Base-by-base conservation (phyloP, 169 alveolate genomes). In the Hepatocystis sp. region DNA sequence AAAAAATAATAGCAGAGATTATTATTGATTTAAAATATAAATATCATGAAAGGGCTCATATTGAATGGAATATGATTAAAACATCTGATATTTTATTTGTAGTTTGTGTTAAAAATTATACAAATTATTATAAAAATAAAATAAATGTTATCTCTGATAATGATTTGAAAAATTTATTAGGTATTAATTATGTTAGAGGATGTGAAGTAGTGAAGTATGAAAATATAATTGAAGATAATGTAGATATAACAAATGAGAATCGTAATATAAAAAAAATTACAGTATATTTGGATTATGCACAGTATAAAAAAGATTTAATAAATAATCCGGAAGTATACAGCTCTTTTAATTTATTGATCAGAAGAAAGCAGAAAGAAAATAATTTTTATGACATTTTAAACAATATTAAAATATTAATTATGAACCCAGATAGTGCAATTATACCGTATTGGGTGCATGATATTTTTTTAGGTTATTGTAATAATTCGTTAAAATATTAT, bases 331-430 rank as follows among this genome's bases (percentile, higher is more conserved):
- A 94, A 76, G 85, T 91, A 25, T 95, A 94, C 84, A 90, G 91
- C 32, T 88, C 90, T 51, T 94, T 95, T 84, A 94, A 96, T 89
- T 60, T 96, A 86, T 42, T 96, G 40, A 78, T 96, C 52, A 90
- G 98, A 55, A 88, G 99, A 34, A 91, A 94, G 44, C 93, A 97
- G 0, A 91, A 93, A 88, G 97, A 94, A 88, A 96, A 96, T 67
- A 96, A 95, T 85, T 96, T 95, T 85, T 94, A 93, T 71, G 91
- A 96, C 13, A 94, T 96, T 11, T 85, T 96, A 68, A 89, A 85
- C 40, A 92, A 96, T 17, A 94, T 96, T 67, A 92, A 96, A 44
- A 64, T 85, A 64, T 84, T 96, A 61, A 93, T 96, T 63, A 91
- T 92, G 85, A 71, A 93, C 52, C 91, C 93, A 1, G 93, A 86